Percentiles rank a stretch among this genome's conserved stretches.
Evolutionary conservation across 306 rosid genomes (phyloP).

Genomic region (Prunus fruticosa): DNA sequence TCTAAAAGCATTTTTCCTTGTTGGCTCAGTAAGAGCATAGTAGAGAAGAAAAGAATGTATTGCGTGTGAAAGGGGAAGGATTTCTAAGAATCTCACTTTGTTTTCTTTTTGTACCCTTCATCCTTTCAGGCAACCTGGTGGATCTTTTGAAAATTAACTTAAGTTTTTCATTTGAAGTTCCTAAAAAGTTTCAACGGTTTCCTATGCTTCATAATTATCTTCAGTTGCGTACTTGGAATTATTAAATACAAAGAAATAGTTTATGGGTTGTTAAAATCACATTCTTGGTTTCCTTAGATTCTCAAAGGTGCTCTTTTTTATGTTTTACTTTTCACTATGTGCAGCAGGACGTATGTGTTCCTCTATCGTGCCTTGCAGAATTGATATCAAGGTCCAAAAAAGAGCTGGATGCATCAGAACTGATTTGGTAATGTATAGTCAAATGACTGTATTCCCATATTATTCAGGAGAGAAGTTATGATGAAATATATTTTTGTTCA

Average conservation of each 20-base stretch:
- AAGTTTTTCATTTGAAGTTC: not conserved
- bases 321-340: conserved; percentile 12
- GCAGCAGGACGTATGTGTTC: conserved; percentile 95
- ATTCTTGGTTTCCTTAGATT: not conserved
- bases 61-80: too few relatives aligned
- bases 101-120: not conserved
- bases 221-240: not conserved
- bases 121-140: not conserved
- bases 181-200: not conserved
- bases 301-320: not conserved
- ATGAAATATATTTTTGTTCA: not conserved
- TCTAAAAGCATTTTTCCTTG: too few relatives aligned
- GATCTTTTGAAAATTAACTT: not conserved
- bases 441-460: not conserved
- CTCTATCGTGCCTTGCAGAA: conserved; percentile 84
- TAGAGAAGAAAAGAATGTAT: too few relatives aligned
- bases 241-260: not conserved
- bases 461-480: not conserved
- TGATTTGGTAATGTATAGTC: conserved; percentile 65
- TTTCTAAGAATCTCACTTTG: too few relatives aligned
- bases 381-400: conserved; percentile 77
- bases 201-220: not conserved
- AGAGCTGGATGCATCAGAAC: conserved; percentile 73
- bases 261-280: conserved; percentile 1
- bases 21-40: too few relatives aligned